These are phyloP conservation scores for Graphilbum sp. DNA, from an alignment of 2,329 filamentous ascomycete species.

Conservation along the genomic window DNA sequence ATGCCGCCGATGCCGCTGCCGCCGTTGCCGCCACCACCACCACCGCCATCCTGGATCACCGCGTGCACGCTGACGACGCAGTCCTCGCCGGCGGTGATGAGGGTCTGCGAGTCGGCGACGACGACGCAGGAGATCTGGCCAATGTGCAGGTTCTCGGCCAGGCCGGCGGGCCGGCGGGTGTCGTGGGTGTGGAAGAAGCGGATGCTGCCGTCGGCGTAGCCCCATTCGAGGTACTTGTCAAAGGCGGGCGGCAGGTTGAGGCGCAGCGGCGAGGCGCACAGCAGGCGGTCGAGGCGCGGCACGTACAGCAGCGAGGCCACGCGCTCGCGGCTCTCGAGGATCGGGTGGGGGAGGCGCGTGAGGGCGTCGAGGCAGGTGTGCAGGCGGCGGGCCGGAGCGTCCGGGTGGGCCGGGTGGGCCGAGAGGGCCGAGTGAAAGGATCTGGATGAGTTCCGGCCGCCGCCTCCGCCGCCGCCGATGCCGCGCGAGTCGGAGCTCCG, in stretches of 20 bases:
- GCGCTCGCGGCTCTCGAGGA: constrained; percentile 61
- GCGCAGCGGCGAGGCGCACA: constrained; percentile 71
- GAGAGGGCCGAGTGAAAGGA: too few species aligned
- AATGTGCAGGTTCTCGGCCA: constrained; percentile 88
- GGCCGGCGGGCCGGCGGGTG: constrained; percentile 63
- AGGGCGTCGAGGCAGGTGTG: constrained; percentile 66
- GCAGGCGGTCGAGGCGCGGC: constrained; percentile 61
- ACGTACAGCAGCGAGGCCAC: constrained; percentile 68
- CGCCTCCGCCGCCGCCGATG: too few species aligned
- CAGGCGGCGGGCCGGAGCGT: too few species aligned
- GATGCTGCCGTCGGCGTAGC: constrained; percentile 81
- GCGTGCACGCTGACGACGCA: constrained; percentile 80
- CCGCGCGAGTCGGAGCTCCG: too few species aligned
- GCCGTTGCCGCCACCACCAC: not conserved
- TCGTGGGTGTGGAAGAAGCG: constrained; percentile 88
- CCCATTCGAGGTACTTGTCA: constrained; percentile 91
- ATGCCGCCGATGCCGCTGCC: not conserved
- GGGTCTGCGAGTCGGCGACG: constrained; percentile 77
- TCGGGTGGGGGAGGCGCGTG: constrained; percentile 59
- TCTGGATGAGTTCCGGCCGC: too few species aligned
- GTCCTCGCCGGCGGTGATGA: constrained; percentile 84
- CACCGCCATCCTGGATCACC: constrained; percentile 44
- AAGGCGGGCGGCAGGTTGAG: constrained; percentile 75
- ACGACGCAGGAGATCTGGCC: constrained; percentile 71
- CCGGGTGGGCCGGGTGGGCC: too few species aligned